Percentiles rank a stretch among this genome's conserved stretches.
phyloP scores from a whole-genome alignment of 2,329 filamentous ascomycete genomes.

The Metarhizium robertsii region DNA sequence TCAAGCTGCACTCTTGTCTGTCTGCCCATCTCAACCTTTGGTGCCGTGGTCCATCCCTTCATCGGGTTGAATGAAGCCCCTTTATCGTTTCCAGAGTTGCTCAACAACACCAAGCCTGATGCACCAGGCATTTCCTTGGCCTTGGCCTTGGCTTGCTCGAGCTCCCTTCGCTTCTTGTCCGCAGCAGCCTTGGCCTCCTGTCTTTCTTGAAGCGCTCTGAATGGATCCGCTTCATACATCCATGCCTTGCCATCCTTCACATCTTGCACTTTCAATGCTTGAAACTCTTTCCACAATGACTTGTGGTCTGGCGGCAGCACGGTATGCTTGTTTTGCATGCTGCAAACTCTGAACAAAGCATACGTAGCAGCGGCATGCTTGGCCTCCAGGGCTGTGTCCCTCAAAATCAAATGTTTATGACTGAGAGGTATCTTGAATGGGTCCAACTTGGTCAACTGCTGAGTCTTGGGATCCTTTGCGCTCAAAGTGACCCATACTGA shows the following conservation, averaged over 20 bases:
- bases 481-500: conserved; percentile 75
- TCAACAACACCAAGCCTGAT: conserved; percentile 44
- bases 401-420: conserved; percentile 65
- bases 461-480: conserved; percentile 70
- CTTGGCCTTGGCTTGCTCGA: conserved; percentile 58
- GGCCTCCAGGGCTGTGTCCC: conserved; percentile 78
- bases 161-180: conserved; percentile 71
- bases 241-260: conserved; percentile 67
- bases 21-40: conserved; percentile 88
- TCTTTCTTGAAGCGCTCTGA: conserved; percentile 67
- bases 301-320: conserved; percentile 87
- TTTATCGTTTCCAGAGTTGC: conserved; percentile 27
- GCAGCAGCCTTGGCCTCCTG: conserved; percentile 67
- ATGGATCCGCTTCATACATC: conserved; percentile 95
- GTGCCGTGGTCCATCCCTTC: conserved; percentile 74
- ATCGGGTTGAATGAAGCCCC: conserved; percentile 35
- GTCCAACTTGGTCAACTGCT: conserved; percentile 63
- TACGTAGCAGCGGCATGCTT: conserved; percentile 90
- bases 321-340: conserved; percentile 92
- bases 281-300: conserved; percentile 86
- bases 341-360: conserved; percentile 82
- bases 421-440: conserved; percentile 72
- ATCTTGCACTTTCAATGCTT: conserved; percentile 71
- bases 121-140: conserved; percentile 54
- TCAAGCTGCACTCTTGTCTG: conserved; percentile 74